Conservation (phyloP, 129 eudicot genomes). For the Arctium minus region DNA sequence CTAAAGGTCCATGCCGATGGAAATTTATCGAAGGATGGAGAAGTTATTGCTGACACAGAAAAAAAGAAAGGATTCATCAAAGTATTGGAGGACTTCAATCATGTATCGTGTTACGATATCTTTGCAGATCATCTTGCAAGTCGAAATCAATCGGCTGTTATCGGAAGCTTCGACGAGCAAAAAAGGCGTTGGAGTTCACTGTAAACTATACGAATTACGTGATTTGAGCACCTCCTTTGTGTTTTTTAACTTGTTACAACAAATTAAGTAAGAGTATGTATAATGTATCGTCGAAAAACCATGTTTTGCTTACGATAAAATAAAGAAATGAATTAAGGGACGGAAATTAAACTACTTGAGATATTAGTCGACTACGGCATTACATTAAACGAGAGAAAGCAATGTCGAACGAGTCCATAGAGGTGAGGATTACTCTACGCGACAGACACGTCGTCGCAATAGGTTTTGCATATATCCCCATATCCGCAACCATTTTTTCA, state of each 20-base stretch:
- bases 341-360: not conserved
- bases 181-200: conserved; percentile 49
- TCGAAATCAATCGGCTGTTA: conserved; percentile 59
- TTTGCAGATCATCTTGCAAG: conserved; percentile 46
- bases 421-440: not conserved
- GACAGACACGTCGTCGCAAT: no score
- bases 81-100: conserved; percentile 48
- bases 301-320: not conserved
- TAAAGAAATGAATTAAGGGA: not conserved
- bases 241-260: not conserved
- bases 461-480: no score
- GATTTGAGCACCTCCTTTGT: not conserved
- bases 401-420: not conserved
- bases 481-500: no score
- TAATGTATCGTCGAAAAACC: not conserved
- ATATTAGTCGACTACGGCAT: not conserved
- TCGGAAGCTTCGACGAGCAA: conserved; percentile 73
- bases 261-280: not conserved
- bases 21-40: conserved; percentile 52
- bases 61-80: conserved; percentile 32
- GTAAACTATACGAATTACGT: not conserved
- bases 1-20: conserved; percentile 55
- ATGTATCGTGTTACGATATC: conserved; percentile 36
- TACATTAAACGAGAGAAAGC: not conserved
- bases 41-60: conserved; percentile 36